phyloP scores from a whole-genome alignment of 768 basidiomycete genomes.

The Agrocybe praecox region DNA sequence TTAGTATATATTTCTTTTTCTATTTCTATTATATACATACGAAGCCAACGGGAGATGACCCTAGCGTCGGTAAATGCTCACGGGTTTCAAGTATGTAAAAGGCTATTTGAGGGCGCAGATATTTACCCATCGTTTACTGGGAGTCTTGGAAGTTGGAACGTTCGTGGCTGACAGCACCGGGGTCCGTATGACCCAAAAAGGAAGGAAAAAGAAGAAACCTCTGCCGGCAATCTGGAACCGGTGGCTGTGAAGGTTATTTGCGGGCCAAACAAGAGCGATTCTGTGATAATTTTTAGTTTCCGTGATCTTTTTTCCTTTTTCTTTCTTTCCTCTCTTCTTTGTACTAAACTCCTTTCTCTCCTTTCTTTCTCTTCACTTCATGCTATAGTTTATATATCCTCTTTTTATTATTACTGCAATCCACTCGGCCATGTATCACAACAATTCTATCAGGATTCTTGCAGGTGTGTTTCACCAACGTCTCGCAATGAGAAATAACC shows the following conservation, averaged over 20 bases:
- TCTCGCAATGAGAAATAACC: not conserved
- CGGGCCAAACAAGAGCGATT: slow-evolving; percentile 34
- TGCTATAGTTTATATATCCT: slow-evolving; percentile 38
- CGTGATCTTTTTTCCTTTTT: slow-evolving; percentile 13
- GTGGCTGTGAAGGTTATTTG: slow-evolving; percentile 54
- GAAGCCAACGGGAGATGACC: not conserved
- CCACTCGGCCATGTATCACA: slow-evolving; percentile 64
- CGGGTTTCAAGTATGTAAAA: no score
- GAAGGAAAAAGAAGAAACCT: not conserved
- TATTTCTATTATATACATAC: not conserved
- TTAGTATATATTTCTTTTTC: not conserved
- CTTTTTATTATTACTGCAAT: slow-evolving; percentile 14
- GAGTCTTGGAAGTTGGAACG: not conserved
- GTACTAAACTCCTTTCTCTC: slow-evolving; percentile 30
- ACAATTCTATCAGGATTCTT: slow-evolving; percentile 77
- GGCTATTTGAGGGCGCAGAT: no score
- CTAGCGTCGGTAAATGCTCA: not conserved
- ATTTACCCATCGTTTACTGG: not conserved
- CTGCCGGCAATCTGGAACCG: not conserved
- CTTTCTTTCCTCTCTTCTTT: slow-evolving; percentile 42
- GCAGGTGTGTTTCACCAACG: slow-evolving; percentile 54
- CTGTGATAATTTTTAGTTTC: slow-evolving; percentile 31
- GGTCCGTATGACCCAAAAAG: not conserved
- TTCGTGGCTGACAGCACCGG: not conserved
- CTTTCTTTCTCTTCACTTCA: slow-evolving; percentile 27